Percentiles rank a stretch among this genome's conserved stretches.
Evolutionary conservation across 257 asterid genomes (phyloP).

Genomic region (Gynochthodes officinalis): DNA sequence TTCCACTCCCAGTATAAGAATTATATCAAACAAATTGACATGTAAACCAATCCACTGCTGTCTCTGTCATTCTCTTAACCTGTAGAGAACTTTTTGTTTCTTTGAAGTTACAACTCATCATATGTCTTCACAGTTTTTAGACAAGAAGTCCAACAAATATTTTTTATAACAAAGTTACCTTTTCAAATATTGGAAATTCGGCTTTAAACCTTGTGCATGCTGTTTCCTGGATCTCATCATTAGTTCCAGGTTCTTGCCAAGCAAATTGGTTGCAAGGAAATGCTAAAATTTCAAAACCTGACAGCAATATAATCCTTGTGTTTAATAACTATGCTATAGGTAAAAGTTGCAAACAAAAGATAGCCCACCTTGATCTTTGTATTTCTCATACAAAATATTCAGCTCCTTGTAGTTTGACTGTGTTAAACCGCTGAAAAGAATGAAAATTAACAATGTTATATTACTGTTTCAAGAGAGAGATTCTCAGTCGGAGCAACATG

Average conservation of each 20-base stretch:
- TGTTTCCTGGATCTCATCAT: conserved; percentile 65
- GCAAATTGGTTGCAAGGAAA: conserved; percentile 95
- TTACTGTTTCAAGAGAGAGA: not conserved
- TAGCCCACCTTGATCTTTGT: conserved; percentile 66
- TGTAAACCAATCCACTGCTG: not conserved
- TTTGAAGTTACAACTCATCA: not conserved
- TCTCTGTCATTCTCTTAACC: not conserved
- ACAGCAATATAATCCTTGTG: not conserved
- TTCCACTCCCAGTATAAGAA: no score
- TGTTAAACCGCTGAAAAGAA: conserved; percentile 56
- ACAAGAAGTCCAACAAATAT: not conserved
- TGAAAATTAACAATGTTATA: not conserved
- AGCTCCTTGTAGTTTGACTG: conserved; percentile 76
- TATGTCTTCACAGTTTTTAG: not conserved
- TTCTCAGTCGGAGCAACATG: not conserved
- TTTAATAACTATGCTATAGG: not conserved
- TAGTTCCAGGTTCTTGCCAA: conserved; percentile 89
- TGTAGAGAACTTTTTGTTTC: not conserved
- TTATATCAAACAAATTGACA: not conserved
- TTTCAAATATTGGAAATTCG: conserved; percentile 79
- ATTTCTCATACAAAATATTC: conserved; percentile 64
- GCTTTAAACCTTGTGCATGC: conserved; percentile 77
- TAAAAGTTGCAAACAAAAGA: conserved; percentile 11
- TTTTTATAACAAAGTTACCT: conserved; percentile 39
- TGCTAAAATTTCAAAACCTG: conserved; percentile 83